Percentiles rank a stretch among this genome's conserved stretches.
phyloP scores from a whole-genome alignment of 192 early-diverging fungal species.

The Backusella tarrabulga region DNA sequence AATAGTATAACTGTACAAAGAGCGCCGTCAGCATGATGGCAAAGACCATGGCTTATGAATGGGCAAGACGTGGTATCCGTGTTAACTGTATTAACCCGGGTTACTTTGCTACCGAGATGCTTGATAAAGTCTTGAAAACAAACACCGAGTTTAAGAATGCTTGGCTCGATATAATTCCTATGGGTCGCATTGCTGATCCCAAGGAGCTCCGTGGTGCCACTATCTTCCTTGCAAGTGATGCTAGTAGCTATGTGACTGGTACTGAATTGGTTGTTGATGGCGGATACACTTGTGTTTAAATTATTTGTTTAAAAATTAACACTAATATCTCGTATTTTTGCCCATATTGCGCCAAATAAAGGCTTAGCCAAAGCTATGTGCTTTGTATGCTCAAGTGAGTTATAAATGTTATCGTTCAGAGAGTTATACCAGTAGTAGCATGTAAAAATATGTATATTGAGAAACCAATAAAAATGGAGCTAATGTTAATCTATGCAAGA shows the following conservation, averaged over 20 bases:
- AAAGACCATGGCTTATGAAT: conserved; percentile 29
- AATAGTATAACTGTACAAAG: conserved; percentile 33
- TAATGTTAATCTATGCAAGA: too few relatives aligned
- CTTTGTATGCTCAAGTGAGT: too few relatives aligned
- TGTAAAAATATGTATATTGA: too few relatives aligned
- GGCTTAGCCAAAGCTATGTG: too few relatives aligned
- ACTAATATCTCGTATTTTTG: too few relatives aligned
- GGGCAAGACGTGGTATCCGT: conserved; percentile 30
- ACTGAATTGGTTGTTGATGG: conserved; percentile 36
- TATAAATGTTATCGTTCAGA: too few relatives aligned
- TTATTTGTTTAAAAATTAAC: too few relatives aligned
- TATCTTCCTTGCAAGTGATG: conserved; percentile 33
- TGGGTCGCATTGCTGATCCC: conserved; percentile 33
- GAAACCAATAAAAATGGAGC: too few relatives aligned
- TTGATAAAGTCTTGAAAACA: conserved; percentile 1
- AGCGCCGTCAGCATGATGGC: conserved; percentile 30
- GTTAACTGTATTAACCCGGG: conserved; percentile 32
- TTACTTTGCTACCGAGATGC: conserved; percentile 24
- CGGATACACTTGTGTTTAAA: conserved; percentile 35
- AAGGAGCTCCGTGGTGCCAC: conserved; percentile 30
- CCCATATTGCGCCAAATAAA: too few relatives aligned
- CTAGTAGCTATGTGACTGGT: conserved; percentile 35
- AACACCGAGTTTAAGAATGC: not conserved
- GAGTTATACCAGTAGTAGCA: too few relatives aligned
- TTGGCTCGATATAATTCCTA: conserved; percentile 29